A percentile compares a stretch with the other conserved stretches of the same genome.
Evolutionary conservation across 2,329 filamentous ascomycete species (phyloP).

Genomic region (Microdochium bolleyi): DNA sequence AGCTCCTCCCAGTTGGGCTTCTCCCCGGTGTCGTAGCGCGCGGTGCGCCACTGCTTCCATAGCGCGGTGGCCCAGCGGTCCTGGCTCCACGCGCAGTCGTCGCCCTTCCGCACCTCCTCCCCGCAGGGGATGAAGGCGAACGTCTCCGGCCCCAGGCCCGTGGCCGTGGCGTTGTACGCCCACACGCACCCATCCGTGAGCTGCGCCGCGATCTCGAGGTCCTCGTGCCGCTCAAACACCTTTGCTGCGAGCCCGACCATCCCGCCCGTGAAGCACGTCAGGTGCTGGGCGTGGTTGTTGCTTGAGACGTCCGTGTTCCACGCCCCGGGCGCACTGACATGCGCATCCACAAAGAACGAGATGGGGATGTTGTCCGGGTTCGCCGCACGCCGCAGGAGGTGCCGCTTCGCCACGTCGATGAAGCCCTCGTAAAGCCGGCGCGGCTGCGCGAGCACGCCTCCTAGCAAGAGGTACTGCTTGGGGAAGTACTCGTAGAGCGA

Average conservation of each 20-base stretch:
- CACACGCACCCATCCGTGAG: slow-evolving; percentile 58
- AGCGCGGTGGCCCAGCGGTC: slow-evolving; percentile 14
- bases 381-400: slow-evolving; percentile 33
- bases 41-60: slow-evolving; percentile 16
- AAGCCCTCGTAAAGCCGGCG: slow-evolving; percentile 35
- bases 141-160: slow-evolving; percentile 55
- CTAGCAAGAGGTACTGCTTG: slow-evolving; percentile 59
- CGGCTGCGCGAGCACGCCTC: slow-evolving; percentile 46
- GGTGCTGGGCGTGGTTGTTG: slow-evolving; percentile 38
- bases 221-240: slow-evolving; percentile 46
- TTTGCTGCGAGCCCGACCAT: slow-evolving; percentile 58
- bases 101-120: slow-evolving; percentile 4
- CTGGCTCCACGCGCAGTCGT: slow-evolving; percentile 21
- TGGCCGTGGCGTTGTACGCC: slow-evolving; percentile 48
- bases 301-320: slow-evolving; percentile 14
- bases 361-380: slow-evolving; percentile 33
- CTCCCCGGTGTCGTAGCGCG: slow-evolving; percentile 6
- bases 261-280: slow-evolving; percentile 56
- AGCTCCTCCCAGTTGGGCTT: slow-evolving; percentile 17
- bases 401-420: slow-evolving; percentile 35
- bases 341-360: slow-evolving; percentile 39
- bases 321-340: slow-evolving; percentile 14
- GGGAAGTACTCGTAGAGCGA: slow-evolving; percentile 59
- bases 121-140: slow-evolving; percentile 38
- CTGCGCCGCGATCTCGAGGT: slow-evolving; percentile 48